Evolutionary conservation across 306 rosid genomes (phyloP).

Genomic region (Myrica gale): DNA sequence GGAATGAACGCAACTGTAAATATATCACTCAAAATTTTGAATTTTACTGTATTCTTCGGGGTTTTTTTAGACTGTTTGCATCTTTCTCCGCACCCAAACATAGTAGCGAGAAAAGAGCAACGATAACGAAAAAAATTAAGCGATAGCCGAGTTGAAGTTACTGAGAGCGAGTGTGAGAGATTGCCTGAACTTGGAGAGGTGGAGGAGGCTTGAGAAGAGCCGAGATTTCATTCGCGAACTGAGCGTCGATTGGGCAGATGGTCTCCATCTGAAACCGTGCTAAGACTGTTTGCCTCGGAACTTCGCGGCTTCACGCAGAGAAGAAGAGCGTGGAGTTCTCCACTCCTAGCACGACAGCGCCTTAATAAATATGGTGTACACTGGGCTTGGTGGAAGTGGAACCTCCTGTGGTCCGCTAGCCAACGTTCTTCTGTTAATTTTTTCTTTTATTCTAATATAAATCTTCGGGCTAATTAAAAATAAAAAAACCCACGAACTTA

Average conservation of each 20-base stretch:
- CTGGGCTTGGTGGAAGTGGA: not conserved
- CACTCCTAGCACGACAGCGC: not conserved
- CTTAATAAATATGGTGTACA: not conserved
- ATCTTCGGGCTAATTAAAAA: too few species aligned
- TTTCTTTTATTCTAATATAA: not conserved
- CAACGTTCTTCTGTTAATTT: accelerated
- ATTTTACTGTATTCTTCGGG: not conserved
- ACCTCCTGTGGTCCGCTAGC: not conserved
- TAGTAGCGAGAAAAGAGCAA: not conserved
- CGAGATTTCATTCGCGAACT: constrained; percentile 43
- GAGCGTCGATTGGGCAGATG: constrained; percentile 52
- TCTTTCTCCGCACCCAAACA: not conserved
- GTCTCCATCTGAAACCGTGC: constrained; percentile 43
- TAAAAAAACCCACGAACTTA: too few species aligned
- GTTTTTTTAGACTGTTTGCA: not conserved
- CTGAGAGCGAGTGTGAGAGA: constrained; percentile 24
- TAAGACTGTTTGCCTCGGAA: not conserved
- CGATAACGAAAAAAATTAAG: not conserved
- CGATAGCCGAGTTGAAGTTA: not conserved
- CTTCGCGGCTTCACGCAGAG: not conserved
- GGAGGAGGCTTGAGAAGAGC: constrained; percentile 63
- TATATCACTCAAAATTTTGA: not conserved
- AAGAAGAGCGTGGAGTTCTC: not conserved
- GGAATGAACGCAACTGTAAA: not conserved
- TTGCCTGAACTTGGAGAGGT: constrained; percentile 56